A percentile compares a stretch with the other conserved stretches of the same genome.
phyloP scores from a whole-genome alignment of 768 basidiomycete genomes.

The Hericium rajendrae region DNA sequence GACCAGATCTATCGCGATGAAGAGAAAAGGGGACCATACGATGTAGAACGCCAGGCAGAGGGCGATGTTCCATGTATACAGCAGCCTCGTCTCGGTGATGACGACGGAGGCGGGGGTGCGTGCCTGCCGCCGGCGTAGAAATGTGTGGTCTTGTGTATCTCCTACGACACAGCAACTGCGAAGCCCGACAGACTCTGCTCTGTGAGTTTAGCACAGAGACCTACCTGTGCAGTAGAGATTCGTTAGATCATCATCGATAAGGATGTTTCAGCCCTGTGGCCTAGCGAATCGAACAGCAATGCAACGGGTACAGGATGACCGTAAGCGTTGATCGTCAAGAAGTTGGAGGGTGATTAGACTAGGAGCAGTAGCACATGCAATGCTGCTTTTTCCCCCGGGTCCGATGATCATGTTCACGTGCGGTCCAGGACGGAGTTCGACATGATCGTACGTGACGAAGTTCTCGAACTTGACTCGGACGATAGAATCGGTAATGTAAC shows the following conservation, averaged over 20 bases:
- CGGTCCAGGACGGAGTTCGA: constrained; percentile 84
- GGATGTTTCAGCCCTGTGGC: too few relatives aligned
- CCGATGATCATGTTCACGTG: constrained; percentile 96
- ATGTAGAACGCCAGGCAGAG: not conserved
- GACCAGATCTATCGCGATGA: not conserved
- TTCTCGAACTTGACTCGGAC: constrained; percentile 79
- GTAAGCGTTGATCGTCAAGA: too few relatives aligned
- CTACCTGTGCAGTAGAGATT: too few relatives aligned
- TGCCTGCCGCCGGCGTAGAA: not conserved
- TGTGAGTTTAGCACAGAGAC: too few relatives aligned
- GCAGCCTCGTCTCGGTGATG: not conserved
- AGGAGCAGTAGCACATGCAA: constrained; percentile 91
- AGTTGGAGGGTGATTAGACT: constrained; percentile 32
- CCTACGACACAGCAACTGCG: too few relatives aligned
- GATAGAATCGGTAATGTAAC: constrained; percentile 91
- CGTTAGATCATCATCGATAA: too few relatives aligned
- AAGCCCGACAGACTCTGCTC: too few relatives aligned
- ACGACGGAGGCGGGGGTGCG: not conserved
- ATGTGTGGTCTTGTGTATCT: too few relatives aligned
- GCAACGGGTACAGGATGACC: too few relatives aligned
- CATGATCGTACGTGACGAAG: constrained; percentile 92
- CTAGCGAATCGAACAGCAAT: too few relatives aligned
- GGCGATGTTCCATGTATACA: not conserved
- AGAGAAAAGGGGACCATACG: not conserved
- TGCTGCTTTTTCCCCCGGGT: constrained; percentile 91